Percentiles rank a stretch among this genome's conserved stretches.
These are phyloP conservation scores for Yamadazyma epiphylla DNA, from an alignment of 1,139 yeast genomes.

Conservation along the genomic window DNA sequence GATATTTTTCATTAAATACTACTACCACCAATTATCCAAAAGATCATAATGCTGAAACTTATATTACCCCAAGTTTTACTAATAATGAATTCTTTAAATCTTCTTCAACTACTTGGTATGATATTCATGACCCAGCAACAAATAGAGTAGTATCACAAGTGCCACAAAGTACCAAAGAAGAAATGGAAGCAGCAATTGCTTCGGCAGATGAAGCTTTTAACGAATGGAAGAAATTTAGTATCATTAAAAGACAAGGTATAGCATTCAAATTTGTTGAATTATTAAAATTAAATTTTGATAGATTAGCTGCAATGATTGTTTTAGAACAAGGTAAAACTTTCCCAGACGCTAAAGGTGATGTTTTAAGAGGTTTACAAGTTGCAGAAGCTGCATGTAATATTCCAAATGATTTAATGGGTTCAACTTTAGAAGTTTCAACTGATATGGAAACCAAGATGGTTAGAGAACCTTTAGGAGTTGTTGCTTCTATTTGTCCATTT, in stretches of 20 bases:
- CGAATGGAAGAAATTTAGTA: slow-evolving; percentile 54
- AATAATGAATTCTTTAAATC: slow-evolving; percentile 59
- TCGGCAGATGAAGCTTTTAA: slow-evolving; percentile 63
- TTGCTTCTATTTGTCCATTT: slow-evolving; percentile 71
- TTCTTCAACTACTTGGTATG: slow-evolving; percentile 59
- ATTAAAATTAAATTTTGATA: slow-evolving; percentile 65
- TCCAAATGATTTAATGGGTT: slow-evolving; percentile 64
- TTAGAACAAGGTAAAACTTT: slow-evolving; percentile 81
- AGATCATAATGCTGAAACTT: slow-evolving; percentile 45
- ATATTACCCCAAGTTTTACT: slow-evolving; percentile 53
- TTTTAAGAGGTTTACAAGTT: slow-evolving; percentile 75
- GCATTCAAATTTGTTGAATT: slow-evolving; percentile 70
- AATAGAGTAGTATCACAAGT: slow-evolving; percentile 63
- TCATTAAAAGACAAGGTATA: slow-evolving; percentile 70
- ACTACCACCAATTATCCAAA: slow-evolving; percentile 41
- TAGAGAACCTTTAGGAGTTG: slow-evolving; percentile 61
- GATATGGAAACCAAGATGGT: slow-evolving; percentile 82
- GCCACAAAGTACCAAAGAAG: slow-evolving; percentile 69
- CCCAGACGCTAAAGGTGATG: slow-evolving; percentile 77
- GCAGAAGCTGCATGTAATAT: slow-evolving; percentile 68
- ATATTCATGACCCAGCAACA: slow-evolving; percentile 76
- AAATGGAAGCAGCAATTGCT: slow-evolving; percentile 63
- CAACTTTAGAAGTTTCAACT: slow-evolving; percentile 62
- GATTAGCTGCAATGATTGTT: slow-evolving; percentile 68
- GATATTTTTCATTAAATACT: slow-evolving; percentile 16